Evolutionary conservation across 176 grass and related monocot species (phyloP).

Genomic region (Raddia guianensis): DNA sequence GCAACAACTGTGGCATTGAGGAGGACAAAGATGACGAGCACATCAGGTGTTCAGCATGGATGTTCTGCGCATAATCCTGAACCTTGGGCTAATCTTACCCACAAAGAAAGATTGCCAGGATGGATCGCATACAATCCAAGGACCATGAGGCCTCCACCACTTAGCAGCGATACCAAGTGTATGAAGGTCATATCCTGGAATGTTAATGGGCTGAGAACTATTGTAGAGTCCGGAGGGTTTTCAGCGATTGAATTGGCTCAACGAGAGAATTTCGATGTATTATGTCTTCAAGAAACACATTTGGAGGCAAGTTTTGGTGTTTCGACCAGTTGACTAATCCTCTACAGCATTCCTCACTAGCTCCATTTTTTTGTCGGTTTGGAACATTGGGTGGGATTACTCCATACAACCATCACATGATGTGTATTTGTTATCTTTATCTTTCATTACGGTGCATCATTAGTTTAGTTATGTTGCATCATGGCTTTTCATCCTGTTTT

Average conservation of each 20-base stretch:
- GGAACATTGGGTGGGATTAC: background rate
- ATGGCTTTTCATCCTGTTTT: constrained; percentile 37
- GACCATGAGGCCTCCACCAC: constrained; percentile 75
- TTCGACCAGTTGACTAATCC: background rate
- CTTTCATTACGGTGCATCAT: background rate
- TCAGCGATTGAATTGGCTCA: constrained; percentile 54
- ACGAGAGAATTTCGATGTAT: constrained; percentile 83
- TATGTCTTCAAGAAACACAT: constrained; percentile 94
- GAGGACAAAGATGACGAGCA: constrained; percentile 34
- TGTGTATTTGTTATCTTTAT: background rate
- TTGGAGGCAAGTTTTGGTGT: constrained; percentile 60
- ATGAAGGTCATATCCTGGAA: constrained; percentile 91
- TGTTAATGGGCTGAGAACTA: constrained; percentile 70
- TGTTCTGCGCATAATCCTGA: constrained; percentile 26
- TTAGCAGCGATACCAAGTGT: constrained; percentile 51
- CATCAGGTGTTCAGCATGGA: background rate
- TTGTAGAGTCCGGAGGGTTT: constrained; percentile 46
- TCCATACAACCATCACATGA: constrained; percentile 8
- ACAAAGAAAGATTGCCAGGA: constrained; percentile 56
- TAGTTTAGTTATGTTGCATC: background rate
- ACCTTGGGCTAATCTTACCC: constrained; percentile 70
- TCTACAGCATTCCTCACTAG: background rate
- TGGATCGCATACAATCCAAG: constrained; percentile 84
- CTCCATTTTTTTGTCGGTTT: background rate
- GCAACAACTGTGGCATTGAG: background rate